Evolutionary conservation across 192 early-diverging fungal genomes (phyloP).

Genomic region (Physocladia obscura): DNA sequence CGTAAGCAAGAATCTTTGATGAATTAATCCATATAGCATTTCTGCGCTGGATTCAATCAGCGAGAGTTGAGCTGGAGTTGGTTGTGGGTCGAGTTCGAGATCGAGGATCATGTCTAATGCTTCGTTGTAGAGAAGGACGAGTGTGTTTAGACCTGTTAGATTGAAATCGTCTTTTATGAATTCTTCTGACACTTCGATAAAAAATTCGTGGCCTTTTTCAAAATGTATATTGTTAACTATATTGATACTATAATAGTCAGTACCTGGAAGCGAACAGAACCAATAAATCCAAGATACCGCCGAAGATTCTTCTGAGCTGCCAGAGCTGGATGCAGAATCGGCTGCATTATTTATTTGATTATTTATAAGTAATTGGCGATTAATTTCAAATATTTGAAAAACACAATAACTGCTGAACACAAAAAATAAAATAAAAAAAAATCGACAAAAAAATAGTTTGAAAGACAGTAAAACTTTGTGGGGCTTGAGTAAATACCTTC

Average conservation of each 20-base stretch:
- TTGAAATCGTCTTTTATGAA: constrained; percentile 96
- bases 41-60: constrained; percentile 84
- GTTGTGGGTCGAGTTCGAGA: constrained; percentile 46
- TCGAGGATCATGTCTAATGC: constrained; percentile 96
- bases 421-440: background rate
- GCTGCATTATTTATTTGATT: background rate
- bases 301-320: constrained; percentile 37
- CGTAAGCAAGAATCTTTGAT: constrained; percentile 89
- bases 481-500: constrained; percentile 10
- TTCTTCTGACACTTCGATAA: constrained; percentile 53
- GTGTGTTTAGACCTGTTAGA: constrained; percentile 82
- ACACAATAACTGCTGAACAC: no score
- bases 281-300: constrained; percentile 59
- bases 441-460: background rate
- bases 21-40: constrained; percentile 90
- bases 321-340: constrained; percentile 20
- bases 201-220: constrained; percentile 47
- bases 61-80: constrained; percentile 56
- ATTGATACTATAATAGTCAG: background rate
- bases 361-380: no score
- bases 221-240: background rate
- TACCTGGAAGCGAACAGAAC: constrained; percentile 63
- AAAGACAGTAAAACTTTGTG: background rate
- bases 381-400: no score
- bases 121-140: constrained; percentile 84